Evolutionary conservation across 2,329 filamentous ascomycete species (phyloP), one percentile per base, ranked within the genome.

Genomic region (Arthrocladium fulminans): DNA sequence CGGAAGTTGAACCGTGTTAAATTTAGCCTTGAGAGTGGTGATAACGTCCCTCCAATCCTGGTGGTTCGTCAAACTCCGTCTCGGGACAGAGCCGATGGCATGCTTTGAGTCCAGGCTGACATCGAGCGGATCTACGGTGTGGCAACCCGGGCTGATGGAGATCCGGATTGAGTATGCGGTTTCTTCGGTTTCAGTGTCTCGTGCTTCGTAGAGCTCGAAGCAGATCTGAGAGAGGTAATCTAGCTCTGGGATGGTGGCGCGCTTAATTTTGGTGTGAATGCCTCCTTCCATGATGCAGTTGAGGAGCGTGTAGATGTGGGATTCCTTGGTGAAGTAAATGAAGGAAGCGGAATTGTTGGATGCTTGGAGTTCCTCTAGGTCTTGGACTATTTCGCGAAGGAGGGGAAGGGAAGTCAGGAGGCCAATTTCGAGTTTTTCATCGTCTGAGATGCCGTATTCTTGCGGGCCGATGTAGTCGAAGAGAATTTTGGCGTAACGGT

Each of bases 271-370:
- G 20, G 90, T 96, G 62, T 94, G 86, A 56, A 98, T 86, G 24
- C 92, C 94, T 52, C 94, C 92, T 65, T 98, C 92, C 22, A 98
- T 78, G 58, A 98, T 97, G 65, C 90, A 97, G 66, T 98, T 98
- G 50, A 98, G 79, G 3, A 98, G 77, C 3, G 92, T 98, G 70
- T 98, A 98, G 54, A 98, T 96, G 65, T 98, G 92, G 0, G 88
- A 95, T 68, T 98, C 92, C 67, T 98, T 98, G 54, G 92, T 98
- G 67, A 98, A 98, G 71, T 98, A 98, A 68, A 97, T 87, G 73
- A 97, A 97, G 1, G 85, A 90, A 64, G 96, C 96, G 38, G 89
- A 88, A 57, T 94, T 86, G 46, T 90, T 84, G 0, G 87, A 94
- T 2, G 92, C 90, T 67, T 98, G 92, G 67, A 97, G 88, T 67